A percentile compares a stretch with the other conserved stretches of the same genome.
phyloP scores from a whole-genome alignment of 495 filamentous ascomycete species.

The Hypoxylon rickii region DNA sequence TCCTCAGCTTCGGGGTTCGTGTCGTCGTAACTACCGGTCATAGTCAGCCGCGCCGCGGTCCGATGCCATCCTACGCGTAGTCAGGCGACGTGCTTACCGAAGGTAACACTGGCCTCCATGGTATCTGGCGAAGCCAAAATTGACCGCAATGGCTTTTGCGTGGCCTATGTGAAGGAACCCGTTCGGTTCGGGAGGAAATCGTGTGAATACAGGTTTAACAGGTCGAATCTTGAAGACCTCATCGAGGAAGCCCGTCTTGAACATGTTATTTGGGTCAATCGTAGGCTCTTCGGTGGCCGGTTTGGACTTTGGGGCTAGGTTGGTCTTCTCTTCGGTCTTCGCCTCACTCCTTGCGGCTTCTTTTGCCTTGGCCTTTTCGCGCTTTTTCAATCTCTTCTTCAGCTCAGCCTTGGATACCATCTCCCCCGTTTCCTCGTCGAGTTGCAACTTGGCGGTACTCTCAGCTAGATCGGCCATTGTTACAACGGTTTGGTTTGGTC shows the following conservation, averaged over 20 bases:
- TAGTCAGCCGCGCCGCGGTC: conserved; percentile 55
- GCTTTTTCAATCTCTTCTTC: conserved; percentile 67
- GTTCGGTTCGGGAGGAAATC: conserved; percentile 92
- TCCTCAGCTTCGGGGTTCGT: conserved; percentile 86
- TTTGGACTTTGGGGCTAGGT: conserved; percentile 47
- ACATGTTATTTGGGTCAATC: conserved; percentile 73
- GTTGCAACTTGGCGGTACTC: conserved; percentile 59
- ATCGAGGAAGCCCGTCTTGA: conserved; percentile 82
- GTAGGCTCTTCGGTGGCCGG: conserved; percentile 50
- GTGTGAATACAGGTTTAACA: conserved; percentile 66
- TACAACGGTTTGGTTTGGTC: background rate
- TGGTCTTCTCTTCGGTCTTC: conserved; percentile 42
- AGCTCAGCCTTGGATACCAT: conserved; percentile 68
- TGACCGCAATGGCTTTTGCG: conserved; percentile 94
- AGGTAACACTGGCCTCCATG: conserved; percentile 72
- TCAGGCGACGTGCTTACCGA: conserved; percentile 20
- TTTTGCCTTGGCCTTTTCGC: conserved; percentile 53
- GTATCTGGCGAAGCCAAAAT: conserved; percentile 91
- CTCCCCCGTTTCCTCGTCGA: conserved; percentile 69
- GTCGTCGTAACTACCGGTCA: conserved; percentile 63
- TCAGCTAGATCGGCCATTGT: conserved; percentile 64
- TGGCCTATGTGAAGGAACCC: conserved; percentile 86
- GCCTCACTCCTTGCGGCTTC: conserved; percentile 28
- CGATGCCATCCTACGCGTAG: conserved; percentile 40
- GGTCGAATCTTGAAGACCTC: conserved; percentile 80